Conservation (phyloP, 768 basidiomycete species). For the Termitomyces sp. region DNA sequence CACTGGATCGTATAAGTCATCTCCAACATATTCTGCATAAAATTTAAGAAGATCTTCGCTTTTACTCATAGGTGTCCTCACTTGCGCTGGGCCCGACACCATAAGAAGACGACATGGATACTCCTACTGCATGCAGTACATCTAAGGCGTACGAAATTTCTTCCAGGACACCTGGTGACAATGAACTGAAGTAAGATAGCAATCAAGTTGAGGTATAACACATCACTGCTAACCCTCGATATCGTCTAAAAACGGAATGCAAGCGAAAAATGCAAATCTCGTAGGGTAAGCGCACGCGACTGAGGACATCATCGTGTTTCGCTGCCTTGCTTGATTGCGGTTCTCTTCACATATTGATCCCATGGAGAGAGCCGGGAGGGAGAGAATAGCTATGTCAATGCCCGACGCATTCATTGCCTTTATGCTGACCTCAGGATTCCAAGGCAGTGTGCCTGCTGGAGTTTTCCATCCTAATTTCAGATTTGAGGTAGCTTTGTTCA, state of each 20-base stretch:
- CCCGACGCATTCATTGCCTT: conserved; percentile 54
- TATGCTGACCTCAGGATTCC: conserved; percentile 56
- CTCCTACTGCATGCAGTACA: conserved; percentile 54
- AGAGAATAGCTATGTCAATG: conserved; percentile 60
- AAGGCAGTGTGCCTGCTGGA: conserved; percentile 60
- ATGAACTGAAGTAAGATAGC: not conserved
- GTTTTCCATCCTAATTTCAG: conserved; percentile 53
- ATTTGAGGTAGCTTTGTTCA: conserved; percentile 43
- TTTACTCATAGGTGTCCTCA: conserved; percentile 21
- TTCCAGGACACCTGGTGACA: conserved; percentile 41
- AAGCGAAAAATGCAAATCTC: conserved; percentile 69
- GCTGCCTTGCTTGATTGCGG: conserved; percentile 33
- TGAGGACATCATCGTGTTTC: conserved; percentile 43
- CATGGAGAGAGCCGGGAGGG: conserved; percentile 51
- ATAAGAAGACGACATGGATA: conserved; percentile 65
- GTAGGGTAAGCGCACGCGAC: conserved; percentile 44
- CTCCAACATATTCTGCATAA: conserved; percentile 55
- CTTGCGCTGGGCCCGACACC: conserved; percentile 51
- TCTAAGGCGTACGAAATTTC: conserved; percentile 64
- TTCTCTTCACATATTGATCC: conserved; percentile 35
- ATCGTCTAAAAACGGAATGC: conserved; percentile 57
- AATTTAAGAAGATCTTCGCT: not conserved
- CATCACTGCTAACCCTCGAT: conserved; percentile 39
- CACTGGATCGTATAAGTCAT: conserved; percentile 57
- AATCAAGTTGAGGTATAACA: not conserved